Conservation (phyloP, 2,329 filamentous ascomycete species). For the Graphium sp. region DNA sequence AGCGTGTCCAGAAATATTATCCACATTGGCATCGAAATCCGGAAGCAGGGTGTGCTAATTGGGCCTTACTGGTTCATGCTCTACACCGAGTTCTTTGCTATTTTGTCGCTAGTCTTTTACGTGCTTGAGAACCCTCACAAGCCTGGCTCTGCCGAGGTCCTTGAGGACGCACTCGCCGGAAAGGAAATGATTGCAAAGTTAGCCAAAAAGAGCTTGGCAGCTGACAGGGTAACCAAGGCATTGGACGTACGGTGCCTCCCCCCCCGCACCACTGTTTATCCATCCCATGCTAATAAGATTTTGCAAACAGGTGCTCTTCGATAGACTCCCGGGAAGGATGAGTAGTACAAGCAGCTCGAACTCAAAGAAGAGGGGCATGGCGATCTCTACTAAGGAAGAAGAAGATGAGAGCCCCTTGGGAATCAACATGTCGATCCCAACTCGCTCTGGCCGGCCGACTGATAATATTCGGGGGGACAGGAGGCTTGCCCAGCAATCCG, state of each 20-base stretch:
- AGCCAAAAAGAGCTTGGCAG: slow-evolving; percentile 72
- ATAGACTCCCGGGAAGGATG: slow-evolving; percentile 60
- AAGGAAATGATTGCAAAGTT: slow-evolving; percentile 67
- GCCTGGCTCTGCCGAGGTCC: slow-evolving; percentile 56
- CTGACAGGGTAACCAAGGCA: slow-evolving; percentile 66
- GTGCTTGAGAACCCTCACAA: slow-evolving; percentile 67
- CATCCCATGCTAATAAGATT: slow-evolving; percentile 1
- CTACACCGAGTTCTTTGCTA: slow-evolving; percentile 70
- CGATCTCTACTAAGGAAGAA: slow-evolving; percentile 2
- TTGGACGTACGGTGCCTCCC: slow-evolving; percentile 43
- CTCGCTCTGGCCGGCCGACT: too few relatives aligned
- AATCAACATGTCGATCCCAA: too few relatives aligned
- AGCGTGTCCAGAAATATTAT: slow-evolving; percentile 57
- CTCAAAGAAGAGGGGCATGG: slow-evolving; percentile 4
- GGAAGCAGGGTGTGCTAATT: slow-evolving; percentile 55
- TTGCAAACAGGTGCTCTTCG: slow-evolving; percentile 52
- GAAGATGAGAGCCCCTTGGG: too few relatives aligned
- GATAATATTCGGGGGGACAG: too few relatives aligned
- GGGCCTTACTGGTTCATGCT: slow-evolving; percentile 80
- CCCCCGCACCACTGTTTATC: neutral
- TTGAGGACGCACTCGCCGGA: slow-evolving; percentile 73
- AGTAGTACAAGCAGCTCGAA: too few relatives aligned
- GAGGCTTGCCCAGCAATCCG: slow-evolving; percentile 5
- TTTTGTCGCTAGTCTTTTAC: slow-evolving; percentile 65
- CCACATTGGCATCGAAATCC: slow-evolving; percentile 65